These are phyloP conservation scores for Cinnamomum micranthum DNA, from an alignment of 164 flowering plant genomes.

Conservation along the genomic window DNA sequence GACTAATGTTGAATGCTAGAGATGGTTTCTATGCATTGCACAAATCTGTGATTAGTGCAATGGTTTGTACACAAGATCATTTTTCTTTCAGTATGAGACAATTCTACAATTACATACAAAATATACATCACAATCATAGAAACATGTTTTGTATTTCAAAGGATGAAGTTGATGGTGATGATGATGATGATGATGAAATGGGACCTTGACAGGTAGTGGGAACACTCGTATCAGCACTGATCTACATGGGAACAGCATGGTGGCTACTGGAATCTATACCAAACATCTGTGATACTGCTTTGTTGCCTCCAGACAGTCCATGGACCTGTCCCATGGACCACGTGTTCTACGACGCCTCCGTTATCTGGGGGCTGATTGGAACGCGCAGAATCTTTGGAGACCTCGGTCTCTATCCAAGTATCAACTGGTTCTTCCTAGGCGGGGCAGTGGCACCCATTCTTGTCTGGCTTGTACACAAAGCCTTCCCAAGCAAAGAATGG, in stretches of 20 bases:
- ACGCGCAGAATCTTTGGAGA: conserved; percentile 75
- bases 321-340: conserved; percentile 85
- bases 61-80: no score
- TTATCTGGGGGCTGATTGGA: conserved; percentile 83
- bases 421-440: conserved; percentile 80
- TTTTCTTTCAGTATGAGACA: no score
- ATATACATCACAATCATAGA: no score
- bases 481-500: conserved; percentile 72
- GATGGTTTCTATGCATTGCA: no score
- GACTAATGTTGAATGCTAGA: no score
- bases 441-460: conserved; percentile 73
- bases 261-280: conserved; percentile 76
- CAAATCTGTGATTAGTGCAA: conserved; percentile 6
- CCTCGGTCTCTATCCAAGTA: conserved; percentile 41
- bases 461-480: conserved; percentile 58
- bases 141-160: no score
- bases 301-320: conserved; percentile 39
- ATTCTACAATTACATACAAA: no score
- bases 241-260: conserved; percentile 74
- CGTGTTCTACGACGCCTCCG: conserved; percentile 82
- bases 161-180: not conserved
- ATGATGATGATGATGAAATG: not conserved
- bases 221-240: conserved; percentile 50
- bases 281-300: conserved; percentile 43
- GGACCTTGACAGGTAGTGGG: conserved; percentile 54